Evolutionary conservation across 306 rosid species (phyloP).

Genomic region (Vachellia pachyceras): DNA sequence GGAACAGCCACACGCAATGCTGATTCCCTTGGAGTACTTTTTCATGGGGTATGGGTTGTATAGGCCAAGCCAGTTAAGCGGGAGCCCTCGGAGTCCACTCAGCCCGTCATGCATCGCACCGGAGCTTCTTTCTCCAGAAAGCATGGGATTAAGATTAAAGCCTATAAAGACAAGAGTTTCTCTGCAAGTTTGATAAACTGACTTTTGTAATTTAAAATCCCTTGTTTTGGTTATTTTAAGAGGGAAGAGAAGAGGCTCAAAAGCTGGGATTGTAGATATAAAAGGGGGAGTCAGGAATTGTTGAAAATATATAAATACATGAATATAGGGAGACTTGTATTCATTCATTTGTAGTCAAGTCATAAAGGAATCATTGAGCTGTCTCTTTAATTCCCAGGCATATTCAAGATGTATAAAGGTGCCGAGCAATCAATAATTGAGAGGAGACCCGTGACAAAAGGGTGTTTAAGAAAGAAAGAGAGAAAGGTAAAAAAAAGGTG

Average conservation of each 20-base stretch:
- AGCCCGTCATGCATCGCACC: slow-evolving; percentile 93
- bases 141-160: slow-evolving; percentile 95
- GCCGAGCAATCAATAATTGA: slow-evolving; percentile 57
- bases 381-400: slow-evolving; percentile 47
- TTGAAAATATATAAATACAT: slow-evolving; percentile 16
- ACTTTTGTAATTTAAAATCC: slow-evolving; percentile 28
- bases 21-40: slow-evolving; percentile 91
- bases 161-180: slow-evolving; percentile 85
- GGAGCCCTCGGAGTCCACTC: slow-evolving; percentile 84
- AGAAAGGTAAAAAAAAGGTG: not conserved
- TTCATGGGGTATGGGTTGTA: slow-evolving; percentile 87
- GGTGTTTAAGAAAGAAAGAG: too few species aligned
- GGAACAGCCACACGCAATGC: slow-evolving; percentile 97
- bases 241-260: slow-evolving; percentile 36
- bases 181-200: slow-evolving; percentile 41
- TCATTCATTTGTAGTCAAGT: slow-evolving; percentile 71
- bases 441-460: not conserved
- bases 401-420: slow-evolving; percentile 48
- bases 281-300: slow-evolving; percentile 30
- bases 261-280: slow-evolving; percentile 60
- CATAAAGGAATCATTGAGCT: slow-evolving; percentile 52
- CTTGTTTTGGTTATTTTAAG: slow-evolving; percentile 11
- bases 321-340: slow-evolving; percentile 46
- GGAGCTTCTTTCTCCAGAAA: slow-evolving; percentile 92
- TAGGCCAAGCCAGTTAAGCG: slow-evolving; percentile 69